Evolutionary conservation across 1,139 yeast genomes (phyloP).

Genomic region (Diutina siamensis): DNA sequence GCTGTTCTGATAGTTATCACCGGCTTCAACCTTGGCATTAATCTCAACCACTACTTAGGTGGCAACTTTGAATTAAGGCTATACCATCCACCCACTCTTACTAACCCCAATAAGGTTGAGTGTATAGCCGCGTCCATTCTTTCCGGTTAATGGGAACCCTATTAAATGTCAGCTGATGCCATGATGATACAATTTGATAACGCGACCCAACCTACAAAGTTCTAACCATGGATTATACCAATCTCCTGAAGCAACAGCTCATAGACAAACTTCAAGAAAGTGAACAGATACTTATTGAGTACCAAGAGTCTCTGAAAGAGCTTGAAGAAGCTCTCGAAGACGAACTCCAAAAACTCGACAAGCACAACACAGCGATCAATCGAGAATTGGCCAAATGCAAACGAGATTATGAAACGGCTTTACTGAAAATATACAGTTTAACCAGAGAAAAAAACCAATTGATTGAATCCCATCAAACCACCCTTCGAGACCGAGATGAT

Average conservation of each 20-base stretch:
- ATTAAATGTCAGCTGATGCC: too few relatives aligned
- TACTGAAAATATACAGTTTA: slow-evolving; percentile 11
- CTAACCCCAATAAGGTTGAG: background rate
- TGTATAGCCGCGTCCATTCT: background rate
- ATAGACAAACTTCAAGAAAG: slow-evolving; percentile 16
- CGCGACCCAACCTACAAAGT: too few relatives aligned
- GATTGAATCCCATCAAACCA: slow-evolving; percentile 18
- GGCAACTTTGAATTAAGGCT: too few relatives aligned
- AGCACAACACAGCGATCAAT: slow-evolving; percentile 12
- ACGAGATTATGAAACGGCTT: slow-evolving; percentile 10
- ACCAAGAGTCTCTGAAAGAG: slow-evolving; percentile 33
- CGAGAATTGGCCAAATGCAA: slow-evolving; percentile 10
- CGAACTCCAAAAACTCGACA: slow-evolving; percentile 26
- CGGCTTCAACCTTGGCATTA: too few relatives aligned
- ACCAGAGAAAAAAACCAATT: slow-evolving; percentile 7
- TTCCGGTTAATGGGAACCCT: background rate
- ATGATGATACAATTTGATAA: too few relatives aligned
- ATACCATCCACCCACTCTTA: background rate
- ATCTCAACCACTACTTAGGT: too few relatives aligned
- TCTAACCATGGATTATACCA: slow-evolving; percentile 4
- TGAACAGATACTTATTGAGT: slow-evolving; percentile 26
- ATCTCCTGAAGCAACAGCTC: slow-evolving; percentile 1
- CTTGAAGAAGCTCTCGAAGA: slow-evolving; percentile 34
- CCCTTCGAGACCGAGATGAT: slow-evolving; percentile 8
- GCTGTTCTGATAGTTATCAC: too few relatives aligned